Evolutionary conservation across 768 basidiomycete genomes (phyloP).

Genomic region (Xerocomellus chrysenteron): DNA sequence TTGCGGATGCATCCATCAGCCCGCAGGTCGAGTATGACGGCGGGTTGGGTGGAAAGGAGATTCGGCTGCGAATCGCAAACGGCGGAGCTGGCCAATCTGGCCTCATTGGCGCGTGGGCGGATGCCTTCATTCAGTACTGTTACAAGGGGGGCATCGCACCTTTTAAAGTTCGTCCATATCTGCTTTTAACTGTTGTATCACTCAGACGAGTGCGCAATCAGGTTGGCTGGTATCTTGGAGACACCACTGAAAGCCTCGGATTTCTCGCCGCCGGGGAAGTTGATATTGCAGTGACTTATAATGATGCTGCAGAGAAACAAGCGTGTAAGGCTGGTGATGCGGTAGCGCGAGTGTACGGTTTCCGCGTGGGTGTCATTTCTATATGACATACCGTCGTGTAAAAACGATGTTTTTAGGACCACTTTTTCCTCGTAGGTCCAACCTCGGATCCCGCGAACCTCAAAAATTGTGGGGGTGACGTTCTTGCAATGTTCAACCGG

Average conservation of each 20-base stretch:
- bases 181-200: constrained; percentile 1
- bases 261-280: constrained; percentile 42
- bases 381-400: neutral
- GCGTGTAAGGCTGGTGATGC: constrained; percentile 33
- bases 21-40: constrained; percentile 40
- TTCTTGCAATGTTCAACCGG: constrained; percentile 47
- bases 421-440: constrained; percentile 52
- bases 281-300: constrained; percentile 54
- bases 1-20: constrained; percentile 5
- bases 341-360: constrained; percentile 40
- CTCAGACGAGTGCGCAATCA: constrained; percentile 15
- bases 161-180: constrained; percentile 31
- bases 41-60: constrained; percentile 31
- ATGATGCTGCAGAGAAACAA: constrained; percentile 48
- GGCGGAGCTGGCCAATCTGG: constrained; percentile 55
- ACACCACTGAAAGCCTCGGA: constrained; percentile 51
- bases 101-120: constrained; percentile 46
- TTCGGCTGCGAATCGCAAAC: constrained; percentile 47
- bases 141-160: constrained; percentile 23
- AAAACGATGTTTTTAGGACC: constrained; percentile 37
- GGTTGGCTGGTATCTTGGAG: constrained; percentile 58
- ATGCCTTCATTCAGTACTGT: constrained; percentile 42
- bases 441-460: constrained; percentile 45
- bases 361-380: constrained; percentile 36
- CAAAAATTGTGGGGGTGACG: constrained; percentile 26